Evolutionary conservation across 2,329 filamentous ascomycete species (phyloP).

Genomic region (Colletotrichum somersetense): DNA sequence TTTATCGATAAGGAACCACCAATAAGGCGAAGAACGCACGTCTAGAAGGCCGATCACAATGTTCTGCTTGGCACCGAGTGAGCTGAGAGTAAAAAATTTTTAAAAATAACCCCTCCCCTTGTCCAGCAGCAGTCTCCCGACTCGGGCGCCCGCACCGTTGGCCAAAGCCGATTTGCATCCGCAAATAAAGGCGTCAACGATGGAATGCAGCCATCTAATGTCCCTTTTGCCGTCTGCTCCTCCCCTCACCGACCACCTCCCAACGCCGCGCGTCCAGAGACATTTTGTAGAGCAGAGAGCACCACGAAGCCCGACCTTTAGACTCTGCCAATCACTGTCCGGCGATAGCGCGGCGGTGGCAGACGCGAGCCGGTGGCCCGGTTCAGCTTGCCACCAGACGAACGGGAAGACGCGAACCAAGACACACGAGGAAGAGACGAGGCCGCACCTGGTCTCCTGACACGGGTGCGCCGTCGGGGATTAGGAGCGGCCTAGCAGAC

Average conservation of each 20-base stretch:
- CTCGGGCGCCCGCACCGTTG: background rate
- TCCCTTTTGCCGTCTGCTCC: conserved; percentile 29
- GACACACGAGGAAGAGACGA: background rate
- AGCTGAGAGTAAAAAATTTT: background rate
- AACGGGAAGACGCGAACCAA: background rate
- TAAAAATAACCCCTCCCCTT: background rate
- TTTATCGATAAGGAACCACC: background rate
- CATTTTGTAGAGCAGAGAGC: background rate
- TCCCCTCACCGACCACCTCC: background rate
- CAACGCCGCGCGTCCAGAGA: background rate
- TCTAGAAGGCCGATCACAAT: background rate
- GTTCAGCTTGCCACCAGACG: conserved; percentile 11
- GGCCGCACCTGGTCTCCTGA: background rate
- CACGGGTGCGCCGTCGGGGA: too few relatives aligned
- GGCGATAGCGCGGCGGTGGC: conserved; percentile 15
- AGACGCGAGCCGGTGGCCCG: background rate
- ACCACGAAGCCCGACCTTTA: conserved; percentile 3
- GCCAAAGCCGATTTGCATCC: background rate
- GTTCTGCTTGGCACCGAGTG: background rate
- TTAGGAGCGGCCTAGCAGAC: conserved; percentile 2
- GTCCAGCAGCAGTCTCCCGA: conserved; percentile 1
- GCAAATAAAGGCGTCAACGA: conserved; percentile 13
- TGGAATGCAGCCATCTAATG: conserved; percentile 14
- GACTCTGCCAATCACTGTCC: conserved; percentile 26
- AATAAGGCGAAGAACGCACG: background rate